Evolutionary conservation across 2,329 filamentous ascomycete genomes (phyloP), one percentile per base, ranked within the genome.

Genomic region (Atkinsonella hypoxylon): DNA sequence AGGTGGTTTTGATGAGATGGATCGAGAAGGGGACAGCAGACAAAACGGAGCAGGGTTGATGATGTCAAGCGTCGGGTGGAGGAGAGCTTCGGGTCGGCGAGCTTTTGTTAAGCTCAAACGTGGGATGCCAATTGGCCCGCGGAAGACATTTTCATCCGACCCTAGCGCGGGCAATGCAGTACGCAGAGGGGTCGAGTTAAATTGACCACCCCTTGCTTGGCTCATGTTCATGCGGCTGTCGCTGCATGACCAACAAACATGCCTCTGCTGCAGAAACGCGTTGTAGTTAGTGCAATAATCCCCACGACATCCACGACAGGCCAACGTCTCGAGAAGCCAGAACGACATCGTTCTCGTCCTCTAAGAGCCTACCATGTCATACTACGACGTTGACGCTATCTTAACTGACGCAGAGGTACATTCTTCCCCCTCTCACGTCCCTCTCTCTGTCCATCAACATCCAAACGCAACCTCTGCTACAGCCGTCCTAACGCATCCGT

Each of bases 381-480:
- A 94, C 73, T 94, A 93, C 73, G 83, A 89, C 65, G 79, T 91
- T 52, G 84, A 90, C 60, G 78, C 85, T 54, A 93, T 94, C 70
- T 77, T 93, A 43, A 93, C 88, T 10, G 87, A 93, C 65, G 82
- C 87, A 47, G 88, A 90, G 72, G 84, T 85, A 73, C 44, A 22
- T 46, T 57, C 34, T 56, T 40, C 39, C 12, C 26, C 7, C 26
- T 8, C 8, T 26, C 26, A 7, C 26, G 8, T 26, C 45, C n/a
- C 26, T 40, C 6, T 32, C 11, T 22, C 10, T 44, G 11, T 30
- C 36, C 17, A n/a, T n/a, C n/a, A n/a, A n/a, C n/a, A n/a, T n/a
- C n/a, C n/a, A n/a, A n/a, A n/a, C n/a, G n/a, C n/a, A n/a, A n/a
- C n/a, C n/a, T n/a, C n/a, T n/a, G n/a, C n/a, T n/a, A n/a, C n/a